Percentiles rank a stretch among this genome's conserved stretches.
Evolutionary conservation across 805 yeast genomes (phyloP).

Genomic region (Schizosaccharomyces japonicus): DNA sequence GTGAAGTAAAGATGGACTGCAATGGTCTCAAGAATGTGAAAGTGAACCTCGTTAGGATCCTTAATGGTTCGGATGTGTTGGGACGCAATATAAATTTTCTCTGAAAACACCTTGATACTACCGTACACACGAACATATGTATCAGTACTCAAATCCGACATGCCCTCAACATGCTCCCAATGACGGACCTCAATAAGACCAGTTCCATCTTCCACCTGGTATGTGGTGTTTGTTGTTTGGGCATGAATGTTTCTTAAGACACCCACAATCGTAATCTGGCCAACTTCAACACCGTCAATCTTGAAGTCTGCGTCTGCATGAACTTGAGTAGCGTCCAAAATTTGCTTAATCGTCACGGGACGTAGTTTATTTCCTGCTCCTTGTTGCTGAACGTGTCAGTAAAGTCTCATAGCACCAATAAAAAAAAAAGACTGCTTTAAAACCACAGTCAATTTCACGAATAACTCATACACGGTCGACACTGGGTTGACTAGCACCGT

Average conservation of each 20-base stretch:
- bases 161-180: conserved; percentile 17
- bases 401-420: neutral
- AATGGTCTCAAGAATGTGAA: conserved; percentile 34
- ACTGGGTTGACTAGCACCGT: neutral
- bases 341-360: conserved; percentile 45
- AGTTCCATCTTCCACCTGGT: conserved; percentile 45
- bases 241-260: conserved; percentile 28
- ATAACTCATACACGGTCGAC: neutral
- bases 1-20: conserved; percentile 8
- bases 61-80: conserved; percentile 25
- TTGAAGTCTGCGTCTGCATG: conserved; percentile 31
- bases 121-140: conserved; percentile 30
- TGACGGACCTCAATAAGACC: conserved; percentile 31
- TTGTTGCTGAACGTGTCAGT: neutral
- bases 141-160: conserved; percentile 10
- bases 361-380: conserved; percentile 8
- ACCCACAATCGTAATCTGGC: conserved; percentile 33
- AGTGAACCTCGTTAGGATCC: conserved; percentile 36
- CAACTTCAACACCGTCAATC: conserved; percentile 25
- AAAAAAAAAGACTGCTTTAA: neutral
- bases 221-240: conserved; percentile 21
- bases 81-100: conserved; percentile 27
- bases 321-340: conserved; percentile 27
- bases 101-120: conserved; percentile 25
- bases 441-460: neutral